Evolutionary conservation across 139 green algal species (phyloP).

Genomic region (Chlamydomonas urium): DNA sequence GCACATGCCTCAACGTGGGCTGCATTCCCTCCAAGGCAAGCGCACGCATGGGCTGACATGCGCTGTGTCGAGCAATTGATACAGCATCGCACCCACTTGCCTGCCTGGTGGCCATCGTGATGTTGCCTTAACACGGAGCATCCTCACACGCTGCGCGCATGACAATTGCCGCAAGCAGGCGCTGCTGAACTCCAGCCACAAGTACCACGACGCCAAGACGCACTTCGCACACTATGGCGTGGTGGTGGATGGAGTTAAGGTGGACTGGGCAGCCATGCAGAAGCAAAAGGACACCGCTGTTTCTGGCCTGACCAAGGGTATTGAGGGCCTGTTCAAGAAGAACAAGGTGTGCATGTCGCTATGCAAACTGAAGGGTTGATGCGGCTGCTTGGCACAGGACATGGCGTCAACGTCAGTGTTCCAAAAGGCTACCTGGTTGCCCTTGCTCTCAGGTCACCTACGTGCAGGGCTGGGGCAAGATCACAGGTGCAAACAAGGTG

Average conservation of each 20-base stretch:
- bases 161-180: no score
- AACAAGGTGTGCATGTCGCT: slow-evolving; percentile 88
- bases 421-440: no score
- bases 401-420: no score
- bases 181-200: slow-evolving; percentile 91
- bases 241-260: slow-evolving; percentile 40
- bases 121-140: no score
- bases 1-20: slow-evolving; percentile 98
- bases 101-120: no score
- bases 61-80: no score
- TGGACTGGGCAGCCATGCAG: slow-evolving; percentile 78
- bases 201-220: slow-evolving; percentile 85
- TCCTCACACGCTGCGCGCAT: no score
- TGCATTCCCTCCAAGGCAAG: slow-evolving; percentile 93
- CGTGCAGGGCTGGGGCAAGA: slow-evolving; percentile 88
- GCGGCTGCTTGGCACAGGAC: no score
- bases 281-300: slow-evolving; percentile 90
- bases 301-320: slow-evolving; percentile 90
- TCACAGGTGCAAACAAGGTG: slow-evolving; percentile 74
- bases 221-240: slow-evolving; percentile 85
- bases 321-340: slow-evolving; percentile 99
- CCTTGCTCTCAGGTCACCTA: slow-evolving; percentile 73
- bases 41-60: neutral
- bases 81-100: no score
- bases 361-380: no score